Evolutionary conservation across 345 rosid genomes (phyloP), one percentile per base, ranked within the genome.

Genomic region (Geranium brycei): DNA sequence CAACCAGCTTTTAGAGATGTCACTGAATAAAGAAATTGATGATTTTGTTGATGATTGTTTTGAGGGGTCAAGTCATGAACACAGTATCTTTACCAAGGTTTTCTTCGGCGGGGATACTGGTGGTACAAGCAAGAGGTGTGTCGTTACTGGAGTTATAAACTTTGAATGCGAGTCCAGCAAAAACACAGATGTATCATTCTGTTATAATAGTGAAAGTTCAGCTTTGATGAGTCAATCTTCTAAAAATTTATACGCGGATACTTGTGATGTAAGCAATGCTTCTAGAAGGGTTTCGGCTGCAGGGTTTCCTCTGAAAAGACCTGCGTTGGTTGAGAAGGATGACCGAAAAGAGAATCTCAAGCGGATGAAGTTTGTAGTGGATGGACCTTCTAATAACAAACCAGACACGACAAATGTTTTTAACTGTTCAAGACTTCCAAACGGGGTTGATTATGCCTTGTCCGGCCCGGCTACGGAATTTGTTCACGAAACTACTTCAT

Each of bases 41-140:
- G 78, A 75, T 66, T 68, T 72, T 11, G 58, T 16, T 60, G 76
- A 69, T 74, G 93, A 78, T 71, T 72, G 74, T 73, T 83, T 86
- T 67, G 93, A 83, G 68, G 95, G 88, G 28, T 80, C 89, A 18
- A 71, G 23, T 58, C 71, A 79, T 40, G 93, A 91, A 60, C 84
- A 73, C 60, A 60, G 23, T 41, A 85, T 84, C 64, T 88, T 85
- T 74, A 66, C 76, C 14, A 71, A 91, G 66, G 77, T 82, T 64
- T 83, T 85, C 79, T 83, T 80, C 40, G 82, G 81, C 62, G 70
- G 69, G 64, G 82, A 71, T 66, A 10, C 69, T 17, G 71, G 67
- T 40, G 76, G 70, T 65, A 59, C 79, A 70, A 78, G 69, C 58
- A 79, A 77, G 67, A 78, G 78, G 68, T 72, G 76, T 72, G 82